These are phyloP conservation scores for Skeletonema grethae DNA, from an alignment of 108 stramenopile genomes.

Conservation along the genomic window DNA sequence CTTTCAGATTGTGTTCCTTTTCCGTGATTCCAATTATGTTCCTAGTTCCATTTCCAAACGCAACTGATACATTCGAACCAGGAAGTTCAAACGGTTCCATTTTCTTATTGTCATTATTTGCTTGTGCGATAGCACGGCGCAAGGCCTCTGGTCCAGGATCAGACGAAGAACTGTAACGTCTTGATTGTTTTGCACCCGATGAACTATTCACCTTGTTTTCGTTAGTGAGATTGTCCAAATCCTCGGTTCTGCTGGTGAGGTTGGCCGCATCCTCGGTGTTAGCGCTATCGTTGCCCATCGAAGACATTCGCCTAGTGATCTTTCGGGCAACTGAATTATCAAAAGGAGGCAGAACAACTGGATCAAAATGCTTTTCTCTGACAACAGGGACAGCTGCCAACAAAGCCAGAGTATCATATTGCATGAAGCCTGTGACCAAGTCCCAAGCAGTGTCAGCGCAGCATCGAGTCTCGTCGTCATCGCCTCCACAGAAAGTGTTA, in stretches of 20 bases:
- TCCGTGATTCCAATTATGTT: conserved; percentile 41
- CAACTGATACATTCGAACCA: conserved; percentile 12
- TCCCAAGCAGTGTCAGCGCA: conserved; percentile 50
- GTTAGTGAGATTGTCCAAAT: background rate
- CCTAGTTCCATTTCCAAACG: conserved; percentile 37
- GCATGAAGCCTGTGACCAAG: conserved; percentile 50
- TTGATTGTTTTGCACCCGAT: background rate
- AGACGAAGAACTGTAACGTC: conserved; percentile 5
- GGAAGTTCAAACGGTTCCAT: conserved; percentile 30
- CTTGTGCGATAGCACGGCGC: conserved; percentile 21
- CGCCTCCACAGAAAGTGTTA: conserved; percentile 47
- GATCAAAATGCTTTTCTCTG: conserved; percentile 44
- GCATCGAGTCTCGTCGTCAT: conserved; percentile 34
- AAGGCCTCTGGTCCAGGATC: conserved; percentile 28
- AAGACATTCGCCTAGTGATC: background rate
- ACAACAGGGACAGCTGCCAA: conserved; percentile 45
- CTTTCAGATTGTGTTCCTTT: conserved; percentile 40
- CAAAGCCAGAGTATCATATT: conserved; percentile 51
- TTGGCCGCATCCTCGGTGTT: background rate
- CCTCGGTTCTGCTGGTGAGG: background rate
- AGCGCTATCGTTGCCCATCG: background rate
- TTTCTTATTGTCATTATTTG: conserved; percentile 26
- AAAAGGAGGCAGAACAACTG: conserved; percentile 47
- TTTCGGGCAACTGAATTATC: background rate
- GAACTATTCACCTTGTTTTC: background rate